Evolutionary conservation across 306 rosid genomes (phyloP).

Genomic region (Sphenostylis stenocarpa): DNA sequence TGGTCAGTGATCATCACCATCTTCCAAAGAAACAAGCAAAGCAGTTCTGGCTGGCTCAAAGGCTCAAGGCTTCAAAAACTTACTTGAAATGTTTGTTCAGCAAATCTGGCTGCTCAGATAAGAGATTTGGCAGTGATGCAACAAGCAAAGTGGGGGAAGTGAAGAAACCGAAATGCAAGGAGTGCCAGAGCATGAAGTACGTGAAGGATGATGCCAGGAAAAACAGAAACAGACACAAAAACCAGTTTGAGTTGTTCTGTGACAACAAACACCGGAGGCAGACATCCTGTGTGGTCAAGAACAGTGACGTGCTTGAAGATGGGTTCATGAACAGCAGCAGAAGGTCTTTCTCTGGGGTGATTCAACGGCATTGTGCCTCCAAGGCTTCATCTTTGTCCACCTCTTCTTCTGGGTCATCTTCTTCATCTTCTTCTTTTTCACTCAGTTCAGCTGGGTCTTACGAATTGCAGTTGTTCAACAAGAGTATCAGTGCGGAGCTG

Average conservation of each 20-base stretch:
- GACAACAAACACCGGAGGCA: constrained; percentile 21
- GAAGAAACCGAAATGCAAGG: constrained; percentile 21
- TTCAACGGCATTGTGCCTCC: constrained; percentile 41
- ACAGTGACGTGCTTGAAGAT: constrained; percentile 41
- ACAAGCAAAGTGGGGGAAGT: constrained; percentile 29
- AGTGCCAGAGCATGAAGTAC: constrained; percentile 21
- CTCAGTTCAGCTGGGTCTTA: constrained; percentile 42
- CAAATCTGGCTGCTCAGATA: constrained; percentile 53
- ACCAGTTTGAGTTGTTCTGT: constrained; percentile 29
- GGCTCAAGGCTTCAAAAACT: constrained; percentile 58
- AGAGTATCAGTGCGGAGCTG: constrained; percentile 48
- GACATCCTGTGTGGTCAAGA: constrained; percentile 30
- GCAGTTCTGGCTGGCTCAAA: constrained; percentile 45
- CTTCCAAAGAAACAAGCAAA: constrained; percentile 47
- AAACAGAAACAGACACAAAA: constrained; percentile 22
- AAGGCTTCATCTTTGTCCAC: constrained; percentile 45
- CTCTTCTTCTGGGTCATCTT: constrained; percentile 44
- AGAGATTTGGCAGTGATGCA: constrained; percentile 31
- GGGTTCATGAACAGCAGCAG: constrained; percentile 34
- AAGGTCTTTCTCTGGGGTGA: constrained; percentile 59
- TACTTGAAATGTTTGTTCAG: constrained; percentile 59
- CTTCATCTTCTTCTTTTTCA: constrained; percentile 70
- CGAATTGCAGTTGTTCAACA: constrained; percentile 29
- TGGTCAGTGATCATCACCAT: neutral
- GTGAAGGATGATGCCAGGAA: neutral